phyloP scores from a whole-genome alignment of 148 eudicot genomes.

The Pouteria glomerata region DNA sequence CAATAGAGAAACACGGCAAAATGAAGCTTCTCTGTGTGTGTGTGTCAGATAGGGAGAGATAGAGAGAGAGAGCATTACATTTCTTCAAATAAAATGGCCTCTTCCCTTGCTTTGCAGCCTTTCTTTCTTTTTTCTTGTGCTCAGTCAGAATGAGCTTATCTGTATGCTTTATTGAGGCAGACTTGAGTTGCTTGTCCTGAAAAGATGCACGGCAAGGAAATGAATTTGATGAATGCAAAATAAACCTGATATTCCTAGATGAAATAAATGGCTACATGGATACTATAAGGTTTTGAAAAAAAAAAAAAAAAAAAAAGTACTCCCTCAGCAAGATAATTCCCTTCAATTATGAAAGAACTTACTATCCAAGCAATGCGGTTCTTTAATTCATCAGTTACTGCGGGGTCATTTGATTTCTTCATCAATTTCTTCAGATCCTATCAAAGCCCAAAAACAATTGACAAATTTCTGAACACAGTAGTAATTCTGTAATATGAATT shows the following conservation, averaged over 20 bases:
- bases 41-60: background rate
- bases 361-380: slow-evolving; percentile 56
- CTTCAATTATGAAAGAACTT: slow-evolving; percentile 24
- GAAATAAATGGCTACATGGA: background rate
- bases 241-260: background rate
- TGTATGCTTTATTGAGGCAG: slow-evolving; percentile 48
- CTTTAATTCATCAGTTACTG: slow-evolving; percentile 41
- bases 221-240: background rate
- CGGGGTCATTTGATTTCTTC: slow-evolving; percentile 58
- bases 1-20: background rate
- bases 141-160: slow-evolving; percentile 60
- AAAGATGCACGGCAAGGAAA: slow-evolving; percentile 7
- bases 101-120: slow-evolving; percentile 89
- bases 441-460: slow-evolving; percentile 12
- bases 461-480: background rate
- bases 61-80: slow-evolving; percentile 38
- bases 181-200: slow-evolving; percentile 70
- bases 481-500: background rate
- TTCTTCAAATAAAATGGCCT: slow-evolving; percentile 79
- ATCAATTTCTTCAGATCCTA: slow-evolving; percentile 59
- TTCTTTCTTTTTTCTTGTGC: slow-evolving; percentile 88
- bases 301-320: too few species aligned
- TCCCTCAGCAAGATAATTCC: background rate
- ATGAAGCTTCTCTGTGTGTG: too few species aligned
- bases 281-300: background rate